A percentile compares a stretch with the other conserved stretches of the same genome.
phyloP scores from a whole-genome alignment of 371 early-diverging fungal species.

The Apophysomyces trapeziformis region DNA sequence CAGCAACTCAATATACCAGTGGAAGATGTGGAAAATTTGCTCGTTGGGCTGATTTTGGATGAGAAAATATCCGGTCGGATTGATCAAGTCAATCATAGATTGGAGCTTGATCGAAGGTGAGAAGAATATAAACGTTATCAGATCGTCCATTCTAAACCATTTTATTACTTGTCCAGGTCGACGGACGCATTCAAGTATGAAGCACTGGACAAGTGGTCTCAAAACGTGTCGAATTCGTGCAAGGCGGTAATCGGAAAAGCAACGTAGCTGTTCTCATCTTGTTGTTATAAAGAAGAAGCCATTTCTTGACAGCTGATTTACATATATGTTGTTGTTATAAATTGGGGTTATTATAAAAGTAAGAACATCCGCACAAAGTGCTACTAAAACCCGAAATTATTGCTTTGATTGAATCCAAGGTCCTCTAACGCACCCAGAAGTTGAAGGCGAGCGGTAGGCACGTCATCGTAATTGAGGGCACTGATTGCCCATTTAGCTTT shows the following conservation, averaged over 20 bases:
- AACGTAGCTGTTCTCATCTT: conserved; percentile 11
- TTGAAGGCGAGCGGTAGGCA: conserved; percentile 82
- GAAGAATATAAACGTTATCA: conserved; percentile 4
- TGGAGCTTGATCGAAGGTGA: conserved; percentile 74
- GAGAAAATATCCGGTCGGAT: conserved; percentile 82
- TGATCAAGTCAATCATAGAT: conserved; percentile 80
- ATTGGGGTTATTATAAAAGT: not conserved
- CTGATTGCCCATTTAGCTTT: conserved; percentile 92
- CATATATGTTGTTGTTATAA: not conserved
- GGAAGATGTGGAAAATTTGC: conserved; percentile 82
- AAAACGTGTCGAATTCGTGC: conserved; percentile 63
- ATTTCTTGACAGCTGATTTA: not conserved
- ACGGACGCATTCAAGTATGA: conserved; percentile 70
- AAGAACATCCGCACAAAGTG: not conserved
- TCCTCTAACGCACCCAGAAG: conserved; percentile 75
- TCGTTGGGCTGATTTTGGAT: conserved; percentile 87
- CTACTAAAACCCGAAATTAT: conserved; percentile 45
- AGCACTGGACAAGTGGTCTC: conserved; percentile 79
- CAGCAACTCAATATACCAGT: conserved; percentile 78
- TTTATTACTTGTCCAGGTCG: conserved; percentile 45
- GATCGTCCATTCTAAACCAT: not conserved
- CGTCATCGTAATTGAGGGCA: conserved; percentile 93
- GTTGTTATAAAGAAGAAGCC: not conserved
- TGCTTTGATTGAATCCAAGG: conserved; percentile 45
- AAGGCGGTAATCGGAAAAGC: conserved; percentile 69